Evolutionary conservation across 805 yeast genomes (phyloP), one percentile per base, ranked within the genome.

Genomic region (Huiozyma naganishii): DNA sequence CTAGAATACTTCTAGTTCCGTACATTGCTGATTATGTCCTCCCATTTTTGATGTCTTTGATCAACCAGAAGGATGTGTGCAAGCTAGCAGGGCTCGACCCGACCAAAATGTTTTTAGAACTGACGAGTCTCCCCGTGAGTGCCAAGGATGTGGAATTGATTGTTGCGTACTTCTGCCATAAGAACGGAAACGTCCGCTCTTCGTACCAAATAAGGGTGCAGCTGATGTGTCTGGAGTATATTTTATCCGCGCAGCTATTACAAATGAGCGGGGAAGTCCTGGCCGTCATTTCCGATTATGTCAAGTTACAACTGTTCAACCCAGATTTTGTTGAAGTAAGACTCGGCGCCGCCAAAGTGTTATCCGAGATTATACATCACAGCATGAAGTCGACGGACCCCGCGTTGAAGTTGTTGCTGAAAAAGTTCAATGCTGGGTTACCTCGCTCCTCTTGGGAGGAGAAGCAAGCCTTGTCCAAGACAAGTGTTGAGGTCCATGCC

Each of bases 11-110:
- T 7, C 59, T 83, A 36, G 71, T 76, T 37, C 77, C 77, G 3
- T 72, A 74, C 43, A 62, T 82, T 34, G 58, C 67, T 7, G 60
- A 66, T 2, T 66, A 74, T 42, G 70, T 88, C 29, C 61, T 86
- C 1, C 95, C 95, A 28, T 79, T 84, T 48, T 65, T 87, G 45
- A 67, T 85, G 54, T 67, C 72, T 12, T 64, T 87, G 39, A 75
- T 79, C 41, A 73, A 71, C 38, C 73, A 83, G 68, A 79, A 85
- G 47, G 97, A 90, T 48, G 85, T 85, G 10, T 83, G 94, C 51
- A 85, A 83, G 50, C 61, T 83, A 45, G 80, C 81, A 0, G 72
- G 72, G 30, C 61, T 83, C 8, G 70, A 71, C 35, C 83, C 90
- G 0, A 68, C 74, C 1, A 53, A 62, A 6, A 51, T 75, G 23